Conservation (phyloP, 1,139 yeast species). For the Taphrina deformans region DNA sequence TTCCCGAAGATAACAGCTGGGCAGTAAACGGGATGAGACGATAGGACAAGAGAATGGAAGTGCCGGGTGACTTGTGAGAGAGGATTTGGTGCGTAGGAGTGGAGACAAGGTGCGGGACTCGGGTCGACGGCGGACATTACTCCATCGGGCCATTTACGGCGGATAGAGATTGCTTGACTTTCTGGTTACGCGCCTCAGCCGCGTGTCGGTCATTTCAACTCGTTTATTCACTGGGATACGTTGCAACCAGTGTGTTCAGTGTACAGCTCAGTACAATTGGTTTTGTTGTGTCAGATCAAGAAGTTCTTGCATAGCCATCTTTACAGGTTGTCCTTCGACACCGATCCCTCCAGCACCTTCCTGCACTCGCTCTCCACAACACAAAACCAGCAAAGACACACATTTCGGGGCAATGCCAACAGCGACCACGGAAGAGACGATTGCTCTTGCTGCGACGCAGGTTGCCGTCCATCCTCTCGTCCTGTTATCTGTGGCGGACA, state of each 20-base stretch:
- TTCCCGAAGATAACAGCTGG: too few species aligned
- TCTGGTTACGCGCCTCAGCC: not conserved
- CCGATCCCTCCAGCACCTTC: too few species aligned
- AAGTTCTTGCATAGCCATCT: too few species aligned
- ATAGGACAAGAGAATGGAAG: not conserved
- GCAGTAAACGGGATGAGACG: not conserved
- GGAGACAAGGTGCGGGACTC: not conserved
- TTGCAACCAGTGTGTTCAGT: too few species aligned
- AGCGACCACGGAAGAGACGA: slow-evolving; percentile 39
- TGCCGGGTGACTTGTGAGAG: not conserved
- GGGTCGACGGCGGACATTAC: not conserved
- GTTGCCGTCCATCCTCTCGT: slow-evolving; percentile 96
- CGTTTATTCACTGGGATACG: too few species aligned
- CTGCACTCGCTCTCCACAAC: too few species aligned
- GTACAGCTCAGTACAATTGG: too few species aligned
- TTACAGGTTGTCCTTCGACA: too few species aligned
- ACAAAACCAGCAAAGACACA: too few species aligned
- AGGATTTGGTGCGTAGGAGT: not conserved
- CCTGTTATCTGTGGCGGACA: slow-evolving; percentile 90
- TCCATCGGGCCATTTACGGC: not conserved
- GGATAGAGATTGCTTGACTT: not conserved
- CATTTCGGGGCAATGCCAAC: slow-evolving; percentile 37
- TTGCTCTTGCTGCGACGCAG: slow-evolving; percentile 51
- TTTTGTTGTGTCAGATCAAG: too few species aligned
- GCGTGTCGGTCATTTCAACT: not conserved